Evolutionary conservation across 805 yeast species (phyloP).

Genomic region (Ogataea philodendri): DNA sequence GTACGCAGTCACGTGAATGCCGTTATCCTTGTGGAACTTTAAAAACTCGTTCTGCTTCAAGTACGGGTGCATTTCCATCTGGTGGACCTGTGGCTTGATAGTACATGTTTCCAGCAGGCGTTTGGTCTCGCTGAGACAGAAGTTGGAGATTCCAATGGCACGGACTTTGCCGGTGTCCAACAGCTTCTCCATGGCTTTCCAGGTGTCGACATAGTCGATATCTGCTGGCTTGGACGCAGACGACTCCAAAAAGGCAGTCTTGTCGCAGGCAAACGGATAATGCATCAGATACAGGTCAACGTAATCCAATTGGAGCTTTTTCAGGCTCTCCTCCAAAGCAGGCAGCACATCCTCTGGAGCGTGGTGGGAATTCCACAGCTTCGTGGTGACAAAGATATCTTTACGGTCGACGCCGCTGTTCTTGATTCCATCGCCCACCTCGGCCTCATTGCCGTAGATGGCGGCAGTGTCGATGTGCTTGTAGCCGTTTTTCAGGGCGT

Average conservation of each 20-base stretch:
- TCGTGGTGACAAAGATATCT: conserved; percentile 62
- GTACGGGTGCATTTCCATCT: conserved; percentile 71
- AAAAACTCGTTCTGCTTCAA: conserved; percentile 60
- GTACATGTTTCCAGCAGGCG: conserved; percentile 51
- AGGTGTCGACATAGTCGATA: conserved; percentile 53
- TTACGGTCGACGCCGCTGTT: conserved; percentile 42
- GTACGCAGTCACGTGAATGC: conserved; percentile 64
- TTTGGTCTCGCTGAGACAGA: conserved; percentile 53
- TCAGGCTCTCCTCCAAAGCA: conserved; percentile 51
- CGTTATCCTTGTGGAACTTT: conserved; percentile 48
- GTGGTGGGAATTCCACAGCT: conserved; percentile 49
- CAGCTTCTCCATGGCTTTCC: conserved; percentile 61
- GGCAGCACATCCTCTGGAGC: conserved; percentile 36
- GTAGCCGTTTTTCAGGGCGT: conserved; percentile 67
- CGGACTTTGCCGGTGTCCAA: conserved; percentile 51
- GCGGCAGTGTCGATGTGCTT: conserved; percentile 79
- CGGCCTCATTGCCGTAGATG: conserved; percentile 61
- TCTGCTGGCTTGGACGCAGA: conserved; percentile 37
- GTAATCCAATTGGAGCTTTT: conserved; percentile 54
- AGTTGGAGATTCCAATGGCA: conserved; percentile 81
- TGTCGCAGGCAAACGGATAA: conserved; percentile 56
- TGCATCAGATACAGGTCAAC: conserved; percentile 66
- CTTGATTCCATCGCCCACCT: conserved; percentile 55
- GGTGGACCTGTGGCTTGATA: conserved; percentile 48
- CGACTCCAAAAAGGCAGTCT: conserved; percentile 34